A percentile compares a stretch with the other conserved stretches of the same genome.
Conservation (phyloP, 1,139 yeast species). For the Pichia sp. region DNA sequence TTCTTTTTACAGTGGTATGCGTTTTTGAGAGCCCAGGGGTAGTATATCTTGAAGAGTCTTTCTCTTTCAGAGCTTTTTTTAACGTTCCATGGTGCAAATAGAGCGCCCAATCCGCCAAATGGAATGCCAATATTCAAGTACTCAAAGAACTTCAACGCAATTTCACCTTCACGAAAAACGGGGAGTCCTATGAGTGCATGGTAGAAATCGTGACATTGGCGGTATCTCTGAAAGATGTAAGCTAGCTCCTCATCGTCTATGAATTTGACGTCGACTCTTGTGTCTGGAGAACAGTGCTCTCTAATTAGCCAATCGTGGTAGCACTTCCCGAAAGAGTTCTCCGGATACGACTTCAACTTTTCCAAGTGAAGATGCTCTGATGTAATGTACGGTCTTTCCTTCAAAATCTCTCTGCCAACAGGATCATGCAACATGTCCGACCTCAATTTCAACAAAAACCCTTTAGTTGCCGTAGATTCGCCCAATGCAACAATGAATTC, state of each 20-base stretch:
- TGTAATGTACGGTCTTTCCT: conserved; percentile 81
- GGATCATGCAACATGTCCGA: conserved; percentile 70
- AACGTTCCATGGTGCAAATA: conserved; percentile 72
- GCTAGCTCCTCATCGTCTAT: conserved; percentile 91
- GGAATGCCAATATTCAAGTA: conserved; percentile 91
- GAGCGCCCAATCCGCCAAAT: conserved; percentile 90
- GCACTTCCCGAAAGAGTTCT: conserved; percentile 71
- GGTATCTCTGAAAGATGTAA: conserved; percentile 82
- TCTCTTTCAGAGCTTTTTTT: conserved; percentile 34
- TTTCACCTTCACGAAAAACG: conserved; percentile 90
- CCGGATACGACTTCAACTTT: conserved; percentile 55
- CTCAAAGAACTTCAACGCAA: conserved; percentile 88
- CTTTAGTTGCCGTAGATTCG: conserved; percentile 80
- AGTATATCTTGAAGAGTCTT: conserved; percentile 60
- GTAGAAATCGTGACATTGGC: conserved; percentile 96
- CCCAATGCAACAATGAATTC: conserved; percentile 91
- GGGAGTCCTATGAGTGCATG: conserved; percentile 92
- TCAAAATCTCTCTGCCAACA: conserved; percentile 70
- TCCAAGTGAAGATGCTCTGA: conserved; percentile 64
- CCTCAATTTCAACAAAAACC: conserved; percentile 58
- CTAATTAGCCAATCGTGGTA: conserved; percentile 78
- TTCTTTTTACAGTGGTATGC: conserved; percentile 68
- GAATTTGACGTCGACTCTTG: conserved; percentile 79
- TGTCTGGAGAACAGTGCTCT: conserved; percentile 92
- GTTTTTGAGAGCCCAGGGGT: conserved; percentile 84